Base-by-base conservation (phyloP, 345 rosid genomes). In the Pistacia atlantica region DNA sequence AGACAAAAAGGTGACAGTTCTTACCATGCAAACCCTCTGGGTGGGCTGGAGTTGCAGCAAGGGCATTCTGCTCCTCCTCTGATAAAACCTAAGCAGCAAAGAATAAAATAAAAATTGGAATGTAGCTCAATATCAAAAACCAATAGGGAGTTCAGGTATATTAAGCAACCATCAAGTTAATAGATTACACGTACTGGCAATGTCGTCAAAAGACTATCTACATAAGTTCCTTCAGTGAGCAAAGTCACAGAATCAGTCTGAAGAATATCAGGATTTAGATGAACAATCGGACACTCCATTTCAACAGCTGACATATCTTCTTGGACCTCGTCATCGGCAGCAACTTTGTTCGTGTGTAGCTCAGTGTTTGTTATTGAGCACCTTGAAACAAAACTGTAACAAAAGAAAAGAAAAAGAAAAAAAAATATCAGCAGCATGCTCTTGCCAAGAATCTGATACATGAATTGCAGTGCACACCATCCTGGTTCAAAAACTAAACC, bases 1-100 rank as follows among this genome's bases (percentile, higher is more conserved):
- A 54, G 37, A 63, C 20, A 51, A 33, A 52, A 63, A 8, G 14
- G 62, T 0, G n/a, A 16, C 52, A 58, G 69, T 31, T 51, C 87
- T 71, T 85, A 95, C 99, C 94, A 82, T 89, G 90, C 79, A 95
- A 79, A 74, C 93, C 98, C 73, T 84, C 91, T 1, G 96, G 92
- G 82, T 93, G 99, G 60, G 99, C 97, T 11, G 99, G 97, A 17
- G 94, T 93, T 57, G 97, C 94, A 60, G 99, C 99, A 63, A 93
- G 96, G 51, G 83, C 90, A 78, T 83, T 87, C 79, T 95, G 99
- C 90, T 95, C 95, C 77, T 92, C 93, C 88, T 87, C 89, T 6
- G 98, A 85, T 80, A 95, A 84, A 66, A 92, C 98, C 99, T 95
- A 75, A 67, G 9, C 60, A 67, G 57, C 67, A 69, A 70, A 67